Conservation (phyloP, 371 early-diverging fungal species). For the Smittium mucronatum region DNA sequence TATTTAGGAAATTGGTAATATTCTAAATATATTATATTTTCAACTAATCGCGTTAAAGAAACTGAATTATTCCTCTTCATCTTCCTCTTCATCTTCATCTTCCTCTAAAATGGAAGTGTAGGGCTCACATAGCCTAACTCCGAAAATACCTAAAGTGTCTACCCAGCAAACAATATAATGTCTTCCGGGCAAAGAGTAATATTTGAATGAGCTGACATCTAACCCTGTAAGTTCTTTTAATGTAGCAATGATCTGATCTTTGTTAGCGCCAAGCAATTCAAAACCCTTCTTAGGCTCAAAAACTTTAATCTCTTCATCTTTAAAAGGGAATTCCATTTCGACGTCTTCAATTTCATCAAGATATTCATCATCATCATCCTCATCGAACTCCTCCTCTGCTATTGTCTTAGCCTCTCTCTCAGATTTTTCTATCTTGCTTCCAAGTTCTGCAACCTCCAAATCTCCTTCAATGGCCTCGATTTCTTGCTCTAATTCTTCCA, state of each 20-base stretch:
- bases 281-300: slow-evolving; percentile 20
- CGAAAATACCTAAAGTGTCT: too few relatives aligned
- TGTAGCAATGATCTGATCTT: slow-evolving; percentile 15
- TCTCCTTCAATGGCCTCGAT: background rate
- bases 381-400: slow-evolving; percentile 16
- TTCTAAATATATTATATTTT: too few relatives aligned
- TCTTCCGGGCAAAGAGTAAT: slow-evolving; percentile 29
- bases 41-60: too few relatives aligned
- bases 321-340: slow-evolving; percentile 27
- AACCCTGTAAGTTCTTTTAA: slow-evolving; percentile 27
- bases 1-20: too few relatives aligned
- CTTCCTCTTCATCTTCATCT: too few relatives aligned
- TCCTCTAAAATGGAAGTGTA: too few relatives aligned
- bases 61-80: too few relatives aligned
- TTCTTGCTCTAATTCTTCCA: slow-evolving; percentile 16
- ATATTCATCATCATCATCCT: slow-evolving; percentile 19
- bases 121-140: too few relatives aligned
- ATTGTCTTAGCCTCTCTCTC: slow-evolving; percentile 11
- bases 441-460: background rate
- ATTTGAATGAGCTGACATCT: slow-evolving; percentile 28
- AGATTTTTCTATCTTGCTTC: slow-evolving; percentile 16
- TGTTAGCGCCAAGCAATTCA: slow-evolving; percentile 24
- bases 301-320: slow-evolving; percentile 19
- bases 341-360: slow-evolving; percentile 10
- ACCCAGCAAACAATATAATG: slow-evolving; percentile 30